Percentiles rank a stretch among this genome's conserved stretches.
Evolutionary conservation across 2,329 filamentous ascomycete species (phyloP).

Genomic region (Teratosphaeria zuluensis): DNA sequence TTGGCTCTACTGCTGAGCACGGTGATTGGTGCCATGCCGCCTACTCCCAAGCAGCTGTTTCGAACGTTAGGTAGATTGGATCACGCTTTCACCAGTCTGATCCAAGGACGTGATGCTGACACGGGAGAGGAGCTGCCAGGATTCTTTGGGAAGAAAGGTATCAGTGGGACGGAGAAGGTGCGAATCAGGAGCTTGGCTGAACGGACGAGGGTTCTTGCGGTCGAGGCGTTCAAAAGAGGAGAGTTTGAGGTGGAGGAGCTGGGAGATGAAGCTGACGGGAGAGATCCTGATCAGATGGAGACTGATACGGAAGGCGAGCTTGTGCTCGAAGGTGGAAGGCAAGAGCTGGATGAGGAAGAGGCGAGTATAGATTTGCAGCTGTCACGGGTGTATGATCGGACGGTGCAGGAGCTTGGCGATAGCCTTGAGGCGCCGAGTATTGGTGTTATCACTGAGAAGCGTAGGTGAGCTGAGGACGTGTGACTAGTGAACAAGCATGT

Average conservation of each 20-base stretch:
- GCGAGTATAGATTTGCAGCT: slow-evolving; percentile 55
- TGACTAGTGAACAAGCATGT: no score
- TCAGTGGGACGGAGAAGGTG: slow-evolving; percentile 82
- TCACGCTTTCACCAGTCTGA: slow-evolving; percentile 67
- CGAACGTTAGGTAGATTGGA: slow-evolving; percentile 68
- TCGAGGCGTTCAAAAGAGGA: slow-evolving; percentile 55
- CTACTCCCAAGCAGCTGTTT: slow-evolving; percentile 60
- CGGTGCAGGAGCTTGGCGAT: slow-evolving; percentile 64
- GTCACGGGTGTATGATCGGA: slow-evolving; percentile 69
- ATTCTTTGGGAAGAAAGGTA: slow-evolving; percentile 50
- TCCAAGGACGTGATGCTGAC: slow-evolving; percentile 57
- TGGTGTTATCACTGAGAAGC: slow-evolving; percentile 36
- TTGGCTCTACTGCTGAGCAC: slow-evolving; percentile 63
- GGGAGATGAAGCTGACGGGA: slow-evolving; percentile 23
- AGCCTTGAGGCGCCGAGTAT: slow-evolving; percentile 46
- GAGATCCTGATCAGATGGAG: slow-evolving; percentile 25
- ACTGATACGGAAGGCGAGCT: slow-evolving; percentile 33
- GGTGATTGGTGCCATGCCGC: slow-evolving; percentile 63
- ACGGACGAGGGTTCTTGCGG: slow-evolving; percentile 59
- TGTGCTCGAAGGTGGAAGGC: slow-evolving; percentile 22
- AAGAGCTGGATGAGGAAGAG: slow-evolving; percentile 23
- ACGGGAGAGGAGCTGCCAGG: slow-evolving; percentile 59
- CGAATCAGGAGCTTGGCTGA: slow-evolving; percentile 74
- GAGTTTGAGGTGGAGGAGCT: slow-evolving; percentile 28
- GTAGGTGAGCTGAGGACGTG: not conserved